Evolutionary conservation across 2,329 filamentous ascomycete species (phyloP).

Genomic region (Sporothrix curviconia): DNA sequence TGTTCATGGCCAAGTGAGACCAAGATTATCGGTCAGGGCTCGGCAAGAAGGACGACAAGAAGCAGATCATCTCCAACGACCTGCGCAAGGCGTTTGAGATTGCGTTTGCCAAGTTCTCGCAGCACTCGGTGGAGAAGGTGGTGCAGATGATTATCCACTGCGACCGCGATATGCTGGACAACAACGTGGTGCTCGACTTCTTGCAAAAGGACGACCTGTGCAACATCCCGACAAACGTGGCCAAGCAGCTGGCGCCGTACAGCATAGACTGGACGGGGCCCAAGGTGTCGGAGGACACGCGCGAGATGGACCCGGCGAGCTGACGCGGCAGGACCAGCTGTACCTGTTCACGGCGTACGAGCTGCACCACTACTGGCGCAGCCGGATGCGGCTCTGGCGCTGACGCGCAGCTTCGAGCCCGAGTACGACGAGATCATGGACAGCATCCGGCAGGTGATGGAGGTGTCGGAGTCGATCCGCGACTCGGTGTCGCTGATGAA

Average conservation of each 20-base stretch:
- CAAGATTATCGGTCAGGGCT: conserved; percentile 69
- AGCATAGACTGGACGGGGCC: conserved; percentile 94
- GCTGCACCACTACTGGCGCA: conserved; percentile 97
- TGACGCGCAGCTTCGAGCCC: conserved; percentile 75
- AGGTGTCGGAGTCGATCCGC: conserved; percentile 79
- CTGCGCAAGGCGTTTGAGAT: conserved; percentile 89
- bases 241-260: conserved; percentile 90
- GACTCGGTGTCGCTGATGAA: conserved; percentile 94
- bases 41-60: conserved; percentile 86
- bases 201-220: conserved; percentile 87
- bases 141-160: conserved; percentile 94
- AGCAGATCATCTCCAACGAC: conserved; percentile 89
- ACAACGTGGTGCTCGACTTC: conserved; percentile 92
- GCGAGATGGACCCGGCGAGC: conserved; percentile 78
- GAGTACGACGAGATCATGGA: conserved; percentile 89
- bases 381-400: conserved; percentile 83
- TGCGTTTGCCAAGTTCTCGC: conserved; percentile 87
- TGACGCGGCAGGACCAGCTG: conserved; percentile 92
- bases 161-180: conserved; percentile 81
- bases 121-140: conserved; percentile 73
- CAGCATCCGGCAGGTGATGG: conserved; percentile 80
- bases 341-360: conserved; percentile 91
- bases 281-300: conserved; percentile 66
- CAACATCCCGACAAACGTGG: conserved; percentile 82
- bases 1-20: conserved; percentile 97